A percentile compares a stretch with the other conserved stretches of the same genome.
phyloP scores from a whole-genome alignment of 805 yeast genomes.

The Candida berthetii region DNA sequence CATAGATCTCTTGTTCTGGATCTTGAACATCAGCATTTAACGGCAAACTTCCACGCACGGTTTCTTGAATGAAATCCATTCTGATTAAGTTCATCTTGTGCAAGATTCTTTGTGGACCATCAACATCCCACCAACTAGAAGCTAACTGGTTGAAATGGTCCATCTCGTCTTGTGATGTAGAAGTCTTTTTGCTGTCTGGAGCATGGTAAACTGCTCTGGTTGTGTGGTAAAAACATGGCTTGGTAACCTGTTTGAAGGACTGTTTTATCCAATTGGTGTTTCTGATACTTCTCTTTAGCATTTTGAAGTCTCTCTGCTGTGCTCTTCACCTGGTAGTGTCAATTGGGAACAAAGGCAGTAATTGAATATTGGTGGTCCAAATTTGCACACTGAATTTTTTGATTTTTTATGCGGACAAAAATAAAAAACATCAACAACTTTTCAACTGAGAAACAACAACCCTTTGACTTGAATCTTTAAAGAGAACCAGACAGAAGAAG shows the following conservation, averaged over 20 bases:
- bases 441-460: no score
- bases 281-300: not conserved
- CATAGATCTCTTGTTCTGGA: slow-evolving; percentile 46
- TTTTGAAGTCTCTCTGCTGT: no score
- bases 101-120: slow-evolving; percentile 88
- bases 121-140: slow-evolving; percentile 95
- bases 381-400: no score
- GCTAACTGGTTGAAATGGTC: slow-evolving; percentile 84
- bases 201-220: not conserved
- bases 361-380: no score
- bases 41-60: slow-evolving; percentile 30
- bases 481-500: no score
- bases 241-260: not conserved
- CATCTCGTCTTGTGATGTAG: slow-evolving; percentile 57
- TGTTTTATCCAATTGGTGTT: not conserved
- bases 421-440: no score
- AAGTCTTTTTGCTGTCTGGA: slow-evolving; percentile 11
- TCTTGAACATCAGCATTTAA: slow-evolving; percentile 14
- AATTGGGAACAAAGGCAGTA: no score
- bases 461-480: no score
- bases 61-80: slow-evolving; percentile 76
- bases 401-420: no score
- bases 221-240: not conserved
- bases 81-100: slow-evolving; percentile 92
- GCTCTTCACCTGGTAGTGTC: no score